Evolutionary conservation across 1,284 basidiomycete genomes (phyloP), one percentile per base, ranked within the genome.

Genomic region (Baeospora myosura): DNA sequence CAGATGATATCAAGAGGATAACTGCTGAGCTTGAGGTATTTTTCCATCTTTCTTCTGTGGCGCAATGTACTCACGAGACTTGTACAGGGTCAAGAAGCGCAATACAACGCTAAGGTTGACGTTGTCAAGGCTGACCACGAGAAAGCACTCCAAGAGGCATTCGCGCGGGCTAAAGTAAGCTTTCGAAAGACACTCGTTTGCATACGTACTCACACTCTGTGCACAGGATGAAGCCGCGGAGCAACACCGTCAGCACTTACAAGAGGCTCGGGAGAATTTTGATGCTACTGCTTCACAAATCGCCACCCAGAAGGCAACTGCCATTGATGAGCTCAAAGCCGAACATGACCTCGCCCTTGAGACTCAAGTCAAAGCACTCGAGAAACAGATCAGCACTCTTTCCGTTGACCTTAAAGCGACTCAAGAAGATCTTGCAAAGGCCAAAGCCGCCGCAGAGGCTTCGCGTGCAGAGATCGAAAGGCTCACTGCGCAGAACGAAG

Each of bases 331-430:
- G 23, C 64, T 87, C 30, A 74, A 77, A 52, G 63, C 69, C 1
- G 81, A 86, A 43, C 81, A 88, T 48, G 65, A 73, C 36, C 68
- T 70, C 16, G 50, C 60, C 4, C 63, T 87, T 14, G 76, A 80
- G 40, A 66, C 68, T 21, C 71, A 83, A 52, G 65, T 75, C 30
- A 71, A 72, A 47, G 59, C 58, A 1, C 63, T 82, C 16, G 76
- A 83, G 58, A 85, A 88, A 63, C 71, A 76, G 54, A 70, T 87
- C 41, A 67, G 64, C 40, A 73, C 62, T 42, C 66, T 80, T 49
- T 74, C 62, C 39, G 60, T 88, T 28, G 84, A 90, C 52, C 72
- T 89, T 37, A 86, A 81, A 56, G 88, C 85, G 6, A 87, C 88
- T 0, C 76, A 81, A 52, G 86, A 89, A 46, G 88, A 89, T 54